Evolutionary conservation across 179 eudicot genomes (phyloP).

Genomic region (Heliamphora ciliata): DNA sequence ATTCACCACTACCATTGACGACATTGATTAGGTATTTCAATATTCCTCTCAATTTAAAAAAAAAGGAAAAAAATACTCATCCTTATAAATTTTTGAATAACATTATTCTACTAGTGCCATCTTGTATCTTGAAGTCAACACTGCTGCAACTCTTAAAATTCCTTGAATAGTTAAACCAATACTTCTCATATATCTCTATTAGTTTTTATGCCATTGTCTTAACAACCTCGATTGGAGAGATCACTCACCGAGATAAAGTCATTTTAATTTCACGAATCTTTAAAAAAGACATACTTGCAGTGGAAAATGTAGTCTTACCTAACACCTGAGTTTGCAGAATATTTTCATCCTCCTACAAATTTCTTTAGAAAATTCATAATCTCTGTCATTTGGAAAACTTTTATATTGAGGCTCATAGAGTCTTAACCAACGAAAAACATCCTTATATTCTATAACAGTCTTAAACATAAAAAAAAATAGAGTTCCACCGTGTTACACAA

Average conservation of each 20-base stretch:
- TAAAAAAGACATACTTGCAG: not conserved
- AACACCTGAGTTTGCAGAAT: not conserved
- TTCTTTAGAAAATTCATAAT: not conserved
- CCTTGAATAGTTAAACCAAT: not conserved
- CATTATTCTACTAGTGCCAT: not conserved
- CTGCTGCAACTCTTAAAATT: not conserved
- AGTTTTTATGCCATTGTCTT: not conserved
- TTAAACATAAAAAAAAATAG: not conserved
- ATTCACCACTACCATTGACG: too few relatives aligned
- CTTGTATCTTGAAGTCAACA: not conserved
- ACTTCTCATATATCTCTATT: not conserved
- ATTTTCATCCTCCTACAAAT: not conserved
- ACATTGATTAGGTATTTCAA: too few relatives aligned
- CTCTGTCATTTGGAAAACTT: not conserved
- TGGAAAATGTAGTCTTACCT: not conserved
- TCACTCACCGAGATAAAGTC: not conserved
- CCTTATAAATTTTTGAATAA: not conserved
- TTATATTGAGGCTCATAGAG: not conserved
- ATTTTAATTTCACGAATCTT: not conserved
- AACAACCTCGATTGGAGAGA: not conserved
- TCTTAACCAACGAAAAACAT: not conserved
- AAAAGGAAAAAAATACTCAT: too few relatives aligned
- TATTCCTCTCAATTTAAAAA: too few relatives aligned
- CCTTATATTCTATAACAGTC: not conserved
- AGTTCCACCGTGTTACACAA: conserved; percentile 1